Evolutionary conservation across 768 basidiomycete genomes (phyloP).

Genomic region (Heimioporus sp.): DNA sequence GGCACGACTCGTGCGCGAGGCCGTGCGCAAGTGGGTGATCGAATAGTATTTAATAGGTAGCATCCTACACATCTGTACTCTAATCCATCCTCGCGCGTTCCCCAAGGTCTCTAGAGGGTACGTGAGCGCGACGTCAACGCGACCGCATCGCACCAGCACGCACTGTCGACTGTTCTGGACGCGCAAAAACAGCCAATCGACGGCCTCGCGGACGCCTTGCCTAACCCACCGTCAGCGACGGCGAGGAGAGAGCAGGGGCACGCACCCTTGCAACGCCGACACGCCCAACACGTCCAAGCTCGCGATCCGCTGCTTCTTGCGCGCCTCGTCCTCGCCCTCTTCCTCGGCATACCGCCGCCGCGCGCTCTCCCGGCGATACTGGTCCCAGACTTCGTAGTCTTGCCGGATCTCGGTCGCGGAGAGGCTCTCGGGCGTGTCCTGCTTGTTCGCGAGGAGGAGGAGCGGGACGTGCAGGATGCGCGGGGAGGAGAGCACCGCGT

Average conservation of each 20-base stretch:
- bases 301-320: conserved; percentile 56
- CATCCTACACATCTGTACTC: too few species aligned
- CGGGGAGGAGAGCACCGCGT: conserved; percentile 83
- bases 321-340: conserved; percentile 43
- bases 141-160: background rate
- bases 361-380: conserved; percentile 68
- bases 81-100: conserved; percentile 5
- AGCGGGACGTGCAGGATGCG: conserved; percentile 89
- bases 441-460: conserved; percentile 93
- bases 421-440: conserved; percentile 77
- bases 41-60: conserved; percentile 14
- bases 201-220: conserved; percentile 84
- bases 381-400: conserved; percentile 85
- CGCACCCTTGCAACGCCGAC: conserved; percentile 87
- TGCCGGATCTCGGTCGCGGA: conserved; percentile 90
- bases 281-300: conserved; percentile 89
- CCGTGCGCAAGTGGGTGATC: conserved; percentile 77
- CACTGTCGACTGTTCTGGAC: conserved; percentile 87
- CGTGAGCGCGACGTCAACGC: background rate
- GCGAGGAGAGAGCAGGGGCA: background rate
- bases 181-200: conserved; percentile 92
- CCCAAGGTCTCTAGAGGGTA: conserved; percentile 16
- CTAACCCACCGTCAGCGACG: conserved; percentile 37
- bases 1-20: conserved; percentile 65
- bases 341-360: conserved; percentile 51